These are phyloP conservation scores for Phanerodontia chrysosporium DNA, from an alignment of 768 basidiomycete genomes.

Conservation along the genomic window DNA sequence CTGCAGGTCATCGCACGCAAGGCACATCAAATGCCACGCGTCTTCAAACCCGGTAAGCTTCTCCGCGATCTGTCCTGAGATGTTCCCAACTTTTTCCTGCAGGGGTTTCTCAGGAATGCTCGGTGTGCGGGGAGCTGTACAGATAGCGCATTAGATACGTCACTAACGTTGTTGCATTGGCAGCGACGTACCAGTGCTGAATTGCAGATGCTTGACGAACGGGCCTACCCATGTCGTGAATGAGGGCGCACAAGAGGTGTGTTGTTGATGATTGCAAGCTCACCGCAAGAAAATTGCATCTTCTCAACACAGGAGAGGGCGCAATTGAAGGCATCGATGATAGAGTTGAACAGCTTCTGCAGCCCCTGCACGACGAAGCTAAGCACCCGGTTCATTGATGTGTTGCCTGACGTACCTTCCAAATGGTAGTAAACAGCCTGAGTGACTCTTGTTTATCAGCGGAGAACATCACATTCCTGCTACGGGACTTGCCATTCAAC, in stretches of 20 bases:
- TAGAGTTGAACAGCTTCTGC: conserved; percentile 13
- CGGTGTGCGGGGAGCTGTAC: too few species aligned
- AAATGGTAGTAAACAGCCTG: conserved; percentile 23
- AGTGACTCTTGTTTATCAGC: background rate
- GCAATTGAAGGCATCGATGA: conserved; percentile 19
- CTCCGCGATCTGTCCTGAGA: conserved; percentile 12
- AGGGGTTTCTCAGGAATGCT: too few species aligned
- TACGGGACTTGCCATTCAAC: conserved; percentile 19
- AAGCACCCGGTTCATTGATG: background rate
- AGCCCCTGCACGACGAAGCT: conserved; percentile 13
- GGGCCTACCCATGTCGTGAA: conserved; percentile 1
- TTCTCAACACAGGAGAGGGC: conserved; percentile 19
- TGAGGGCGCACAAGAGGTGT: too few species aligned
- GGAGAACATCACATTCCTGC: background rate
- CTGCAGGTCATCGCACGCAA: conserved; percentile 18
- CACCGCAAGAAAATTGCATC: conserved; percentile 21
- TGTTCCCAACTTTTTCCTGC: too few species aligned
- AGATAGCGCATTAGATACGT: too few species aligned
- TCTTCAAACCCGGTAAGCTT: conserved; percentile 24
- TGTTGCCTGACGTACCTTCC: conserved; percentile 15
- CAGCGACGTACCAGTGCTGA: too few species aligned
- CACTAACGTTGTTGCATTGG: too few species aligned
- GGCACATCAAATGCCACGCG: conserved; percentile 23
- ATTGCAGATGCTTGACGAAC: conserved; percentile 15
- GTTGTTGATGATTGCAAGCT: background rate